Conservation (phyloP, 768 basidiomycete species). For the Boletus eberwhitei region DNA sequence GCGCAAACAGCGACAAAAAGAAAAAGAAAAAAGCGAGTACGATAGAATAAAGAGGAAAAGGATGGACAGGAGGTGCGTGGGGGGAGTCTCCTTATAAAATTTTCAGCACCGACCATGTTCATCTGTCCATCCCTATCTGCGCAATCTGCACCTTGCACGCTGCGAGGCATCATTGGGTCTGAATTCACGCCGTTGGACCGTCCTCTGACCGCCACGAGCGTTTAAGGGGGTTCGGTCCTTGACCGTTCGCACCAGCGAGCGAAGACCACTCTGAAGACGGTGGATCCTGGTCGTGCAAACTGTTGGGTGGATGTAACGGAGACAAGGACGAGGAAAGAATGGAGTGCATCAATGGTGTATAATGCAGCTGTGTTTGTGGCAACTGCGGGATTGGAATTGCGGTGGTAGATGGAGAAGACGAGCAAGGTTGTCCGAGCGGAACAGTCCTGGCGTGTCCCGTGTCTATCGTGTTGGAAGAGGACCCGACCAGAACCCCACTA, state of each 20-base stretch:
- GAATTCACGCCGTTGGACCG: slow-evolving; percentile 14
- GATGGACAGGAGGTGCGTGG: not conserved
- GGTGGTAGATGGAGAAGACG: not conserved
- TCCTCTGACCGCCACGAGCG: slow-evolving; percentile 28
- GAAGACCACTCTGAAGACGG: slow-evolving; percentile 28
- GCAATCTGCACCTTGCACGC: not conserved
- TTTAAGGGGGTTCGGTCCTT: slow-evolving; percentile 19
- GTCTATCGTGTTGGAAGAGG: not conserved
- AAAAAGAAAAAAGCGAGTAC: not conserved
- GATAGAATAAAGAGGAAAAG: not conserved
- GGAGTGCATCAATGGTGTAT: slow-evolving; percentile 6
- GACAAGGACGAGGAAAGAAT: not conserved
- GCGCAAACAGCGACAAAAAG: not conserved
- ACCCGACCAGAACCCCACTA: not conserved
- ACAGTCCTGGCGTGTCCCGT: not conserved
- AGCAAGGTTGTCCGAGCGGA: not conserved
- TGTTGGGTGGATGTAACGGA: not conserved
- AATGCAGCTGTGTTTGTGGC: not conserved
- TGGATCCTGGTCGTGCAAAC: slow-evolving; percentile 19
- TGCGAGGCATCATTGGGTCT: not conserved
- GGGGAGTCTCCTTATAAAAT: not conserved
- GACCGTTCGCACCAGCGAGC: slow-evolving; percentile 26
- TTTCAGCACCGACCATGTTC: not conserved
- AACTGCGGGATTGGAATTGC: not conserved
- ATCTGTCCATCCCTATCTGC: not conserved